Base-by-base conservation (phyloP, 2,329 filamentous ascomycete genomes). In the Clonostachys rosea region DNA sequence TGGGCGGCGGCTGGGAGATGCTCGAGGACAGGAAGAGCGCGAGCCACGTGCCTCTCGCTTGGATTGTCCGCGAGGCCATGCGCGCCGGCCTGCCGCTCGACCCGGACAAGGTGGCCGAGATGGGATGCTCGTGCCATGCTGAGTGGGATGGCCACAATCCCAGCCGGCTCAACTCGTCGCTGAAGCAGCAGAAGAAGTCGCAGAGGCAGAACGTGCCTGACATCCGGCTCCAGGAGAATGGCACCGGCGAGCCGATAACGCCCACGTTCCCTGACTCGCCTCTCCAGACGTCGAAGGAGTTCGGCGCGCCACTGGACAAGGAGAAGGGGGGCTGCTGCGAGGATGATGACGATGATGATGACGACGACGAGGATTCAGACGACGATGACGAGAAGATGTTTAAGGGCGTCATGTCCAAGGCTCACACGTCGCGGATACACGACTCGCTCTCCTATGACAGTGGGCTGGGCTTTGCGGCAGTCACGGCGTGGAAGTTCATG, bases 401-500 rank as follows among this genome's bases (percentile, higher is more conserved):
- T 66, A 73, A 79, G 52, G 63, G 71, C 5, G 72, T 83, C 47
- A 75, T 90, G 47, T 70, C 81, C 49, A 67, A 66, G 20, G 83
- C 86, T 0, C 75, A 79, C 49, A 59, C 68, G 3, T 71, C 77
- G 1, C 66, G 59, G 4, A 78, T 90, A 40, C 87, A 92, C 59
- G 88, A 91, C 61, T 88, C 85, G 4, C 74, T 91, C 0, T 68
- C 76, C 43, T 89, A 81, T 55, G 73, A 75, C 12, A 76, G 79
- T 12, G 87, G 87, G 0, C 69, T 87, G 5, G 62, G 73, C 0
- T 50, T 53, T 20, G 47, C 69, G 5, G 78, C 82, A 0, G 86
- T 89, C 0, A 54, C 85, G 0, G 76, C 75, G 3, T 92, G 88
- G 88, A 86, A 83, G 35, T 61, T 89, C 18, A 89, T 92, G 87